phyloP scores from a whole-genome alignment of 179 eudicot species.

The Beta corolliflora region DNA sequence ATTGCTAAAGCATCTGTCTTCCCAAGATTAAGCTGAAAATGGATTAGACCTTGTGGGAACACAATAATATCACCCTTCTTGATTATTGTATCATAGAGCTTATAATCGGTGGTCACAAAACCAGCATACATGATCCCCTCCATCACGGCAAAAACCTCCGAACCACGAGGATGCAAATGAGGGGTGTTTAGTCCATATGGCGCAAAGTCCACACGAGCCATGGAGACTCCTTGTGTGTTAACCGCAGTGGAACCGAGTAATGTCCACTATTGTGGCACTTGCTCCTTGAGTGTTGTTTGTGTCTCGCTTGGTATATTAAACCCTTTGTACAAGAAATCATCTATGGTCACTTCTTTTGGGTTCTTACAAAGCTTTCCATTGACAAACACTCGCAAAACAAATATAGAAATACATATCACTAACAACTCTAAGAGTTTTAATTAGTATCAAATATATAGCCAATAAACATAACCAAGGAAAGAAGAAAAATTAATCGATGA shows the following conservation, averaged over 20 bases:
- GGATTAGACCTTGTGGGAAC: conserved; percentile 39
- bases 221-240: conserved; percentile 37
- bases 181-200: conserved; percentile 32
- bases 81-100: conserved; percentile 17
- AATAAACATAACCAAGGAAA: too few species aligned
- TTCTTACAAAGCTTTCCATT: conserved; percentile 35
- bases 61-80: conserved; percentile 27
- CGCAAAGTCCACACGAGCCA: conserved; percentile 34
- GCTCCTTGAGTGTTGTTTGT: conserved; percentile 19
- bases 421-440: background rate
- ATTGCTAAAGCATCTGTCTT: conserved; percentile 24
- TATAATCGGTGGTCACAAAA: conserved; percentile 28
- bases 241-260: conserved; percentile 19
- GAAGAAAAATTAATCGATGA: background rate
- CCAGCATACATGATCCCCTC: conserved; percentile 28
- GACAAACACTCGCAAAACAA: conserved; percentile 25
- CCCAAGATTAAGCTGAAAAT: conserved; percentile 30
- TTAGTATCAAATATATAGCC: too few species aligned
- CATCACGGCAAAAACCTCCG: conserved; percentile 28
- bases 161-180: conserved; percentile 32
- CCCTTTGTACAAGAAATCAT: conserved; percentile 27
- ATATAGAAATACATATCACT: background rate
- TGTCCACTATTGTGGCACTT: conserved; percentile 24
- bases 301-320: conserved; percentile 14
- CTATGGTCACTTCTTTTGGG: conserved; percentile 17